A percentile compares a stretch with the other conserved stretches of the same genome.
phyloP scores from a whole-genome alignment of 1,139 yeast genomes.

The Candida sanyaensis region DNA sequence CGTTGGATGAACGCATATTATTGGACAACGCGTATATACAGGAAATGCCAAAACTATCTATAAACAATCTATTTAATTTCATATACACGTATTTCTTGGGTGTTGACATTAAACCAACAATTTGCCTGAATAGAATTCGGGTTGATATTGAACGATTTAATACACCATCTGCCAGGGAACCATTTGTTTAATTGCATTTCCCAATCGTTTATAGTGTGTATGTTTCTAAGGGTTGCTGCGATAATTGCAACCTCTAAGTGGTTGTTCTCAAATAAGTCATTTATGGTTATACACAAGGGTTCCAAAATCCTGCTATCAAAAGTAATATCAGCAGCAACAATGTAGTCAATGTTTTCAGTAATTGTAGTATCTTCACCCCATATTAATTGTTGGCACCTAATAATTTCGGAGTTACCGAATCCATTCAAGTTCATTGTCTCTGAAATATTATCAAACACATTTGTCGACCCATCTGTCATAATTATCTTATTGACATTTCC shows the following conservation, averaged over 20 bases:
- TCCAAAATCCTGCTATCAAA: slow-evolving; percentile 70
- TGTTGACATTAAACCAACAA: slow-evolving; percentile 32
- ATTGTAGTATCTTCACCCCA: slow-evolving; percentile 53
- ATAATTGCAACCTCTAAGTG: slow-evolving; percentile 41
- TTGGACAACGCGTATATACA: slow-evolving; percentile 15
- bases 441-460: slow-evolving; percentile 54
- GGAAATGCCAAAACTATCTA: slow-evolving; percentile 5
- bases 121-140: slow-evolving; percentile 22
- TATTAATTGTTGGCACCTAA: slow-evolving; percentile 38
- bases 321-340: slow-evolving; percentile 85
- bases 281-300: slow-evolving; percentile 52
- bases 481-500: slow-evolving; percentile 30
- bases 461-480: slow-evolving; percentile 78
- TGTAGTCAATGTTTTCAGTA: slow-evolving; percentile 38
- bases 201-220: slow-evolving; percentile 57
- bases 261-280: slow-evolving; percentile 35
- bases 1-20: slow-evolving; percentile 8
- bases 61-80: neutral
- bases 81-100: slow-evolving; percentile 49
- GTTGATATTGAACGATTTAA: slow-evolving; percentile 17
- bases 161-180: slow-evolving; percentile 26
- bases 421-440: slow-evolving; percentile 50
- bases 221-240: slow-evolving; percentile 75
- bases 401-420: slow-evolving; percentile 9
- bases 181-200: slow-evolving; percentile 37